phyloP scores from a whole-genome alignment of 2,329 filamentous ascomycete species.

The Lomentospora prolificans region DNA sequence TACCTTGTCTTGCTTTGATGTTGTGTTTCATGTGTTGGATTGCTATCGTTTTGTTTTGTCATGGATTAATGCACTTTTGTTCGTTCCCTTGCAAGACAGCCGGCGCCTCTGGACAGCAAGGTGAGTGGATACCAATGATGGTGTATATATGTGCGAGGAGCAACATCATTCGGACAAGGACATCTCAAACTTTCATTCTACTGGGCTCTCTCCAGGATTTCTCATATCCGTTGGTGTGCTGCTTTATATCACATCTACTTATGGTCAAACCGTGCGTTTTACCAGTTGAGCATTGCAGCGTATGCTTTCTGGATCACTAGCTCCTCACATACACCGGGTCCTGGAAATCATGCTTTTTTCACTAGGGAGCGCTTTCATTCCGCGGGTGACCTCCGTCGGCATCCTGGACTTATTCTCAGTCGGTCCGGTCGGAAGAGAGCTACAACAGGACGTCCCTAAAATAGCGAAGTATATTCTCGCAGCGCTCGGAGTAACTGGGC shows the following conservation, averaged over 20 bases:
- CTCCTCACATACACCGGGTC: too few species aligned
- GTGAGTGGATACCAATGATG: conserved; percentile 3
- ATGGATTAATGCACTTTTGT: background rate
- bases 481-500: too few species aligned
- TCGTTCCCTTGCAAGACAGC: background rate
- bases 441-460: too few species aligned
- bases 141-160: conserved; percentile 5
- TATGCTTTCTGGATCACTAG: too few species aligned
- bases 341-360: too few species aligned
- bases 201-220: background rate
- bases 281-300: too few species aligned
- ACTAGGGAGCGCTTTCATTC: too few species aligned
- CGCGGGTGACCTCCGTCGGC: too few species aligned
- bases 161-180: background rate
- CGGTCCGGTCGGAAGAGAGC: too few species aligned
- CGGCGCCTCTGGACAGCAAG: conserved; percentile 5
- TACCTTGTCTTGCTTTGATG: background rate
- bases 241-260: background rate
- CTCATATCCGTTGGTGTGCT: background rate
- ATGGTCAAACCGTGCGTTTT: too few species aligned
- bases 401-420: too few species aligned
- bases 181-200: background rate
- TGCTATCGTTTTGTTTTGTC: background rate
- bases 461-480: too few species aligned
- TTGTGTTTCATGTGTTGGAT: background rate